phyloP scores from a whole-genome alignment of 2,329 filamentous ascomycete genomes.

The Phialemoniopsis sp. region DNA sequence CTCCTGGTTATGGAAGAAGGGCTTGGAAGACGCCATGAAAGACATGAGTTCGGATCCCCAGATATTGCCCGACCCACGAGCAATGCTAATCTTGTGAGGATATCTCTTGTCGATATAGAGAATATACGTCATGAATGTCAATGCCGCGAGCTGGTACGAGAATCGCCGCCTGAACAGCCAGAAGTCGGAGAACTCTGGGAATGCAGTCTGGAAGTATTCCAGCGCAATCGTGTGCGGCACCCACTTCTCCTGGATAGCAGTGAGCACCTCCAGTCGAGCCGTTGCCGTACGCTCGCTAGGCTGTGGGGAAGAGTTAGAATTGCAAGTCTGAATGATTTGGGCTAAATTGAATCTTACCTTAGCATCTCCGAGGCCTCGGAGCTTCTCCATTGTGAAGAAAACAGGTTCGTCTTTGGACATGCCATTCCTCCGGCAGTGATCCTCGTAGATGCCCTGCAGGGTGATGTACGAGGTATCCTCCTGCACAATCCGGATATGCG shows the following conservation, averaged over 20 bases:
- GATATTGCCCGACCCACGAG: constrained; percentile 81
- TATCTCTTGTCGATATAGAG: constrained; percentile 96
- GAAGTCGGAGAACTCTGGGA: constrained; percentile 88
- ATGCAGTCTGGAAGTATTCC: constrained; percentile 85
- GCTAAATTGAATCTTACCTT: constrained; percentile 47
- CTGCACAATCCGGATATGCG: constrained; percentile 91
- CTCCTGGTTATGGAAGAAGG: constrained; percentile 92
- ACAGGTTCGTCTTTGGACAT: constrained; percentile 95
- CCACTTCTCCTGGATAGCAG: constrained; percentile 90
- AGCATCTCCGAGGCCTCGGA: constrained; percentile 69
- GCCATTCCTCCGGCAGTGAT: constrained; percentile 82
- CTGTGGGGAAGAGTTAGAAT: background rate
- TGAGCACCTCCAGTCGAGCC: constrained; percentile 85
- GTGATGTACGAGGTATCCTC: constrained; percentile 94
- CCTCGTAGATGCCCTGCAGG: constrained; percentile 91
- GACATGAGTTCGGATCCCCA: constrained; percentile 96
- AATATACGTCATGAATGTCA: constrained; percentile 98
- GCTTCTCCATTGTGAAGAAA: constrained; percentile 91
- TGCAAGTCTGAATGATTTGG: background rate
- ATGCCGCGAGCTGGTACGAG: constrained; percentile 87
- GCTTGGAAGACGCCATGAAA: constrained; percentile 77
- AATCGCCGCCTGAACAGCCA: constrained; percentile 98
- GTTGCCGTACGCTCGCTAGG: constrained; percentile 59
- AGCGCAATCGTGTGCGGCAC: constrained; percentile 79
- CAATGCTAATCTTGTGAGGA: constrained; percentile 92